Evolutionary conservation across 2,329 filamentous ascomycete species (phyloP), one percentile per base, ranked within the genome.

Genomic region (Beauveria sp.): DNA sequence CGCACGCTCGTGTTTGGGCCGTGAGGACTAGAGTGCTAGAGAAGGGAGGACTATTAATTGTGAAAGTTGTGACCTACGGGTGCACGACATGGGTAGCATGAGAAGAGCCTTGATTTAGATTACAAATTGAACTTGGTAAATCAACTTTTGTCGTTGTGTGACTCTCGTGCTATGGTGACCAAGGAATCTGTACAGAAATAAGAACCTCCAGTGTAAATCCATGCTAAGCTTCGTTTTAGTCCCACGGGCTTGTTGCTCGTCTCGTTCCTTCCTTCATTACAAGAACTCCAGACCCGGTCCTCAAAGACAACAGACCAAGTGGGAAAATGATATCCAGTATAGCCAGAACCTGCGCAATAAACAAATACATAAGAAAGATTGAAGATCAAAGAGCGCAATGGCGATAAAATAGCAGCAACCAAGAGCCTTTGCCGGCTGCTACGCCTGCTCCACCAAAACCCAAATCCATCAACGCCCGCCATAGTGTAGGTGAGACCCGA

Each of bases 1-100:
- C 82, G 92, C 67, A 86, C 90, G 41, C 78, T 96, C 72, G 89
- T 96, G 0, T 96, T 96, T 79, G 89, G 88, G 0, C 77, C 80
- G 16, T 82, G 64, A 75, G 20, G 34, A 37, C 34, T 37, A 12
- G 8, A 50, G 8, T 16, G 10, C 18, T 20, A 16, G n/a, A 12
- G 30, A 12, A 3, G 10, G 5, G 50, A 22, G 9, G n/a, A 16
- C 5, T 1, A 14, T 14, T 14, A 7, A 37, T n/a, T 28, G 12
- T 51, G 4, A 14, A n/a, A 34, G 8, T 50, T 50, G 16, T 30
- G 16, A 18, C 34, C 34, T 20, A 37, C 10, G n/a, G 6, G 14
- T 43, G 3, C 10, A 26, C 22, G 51, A 34, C 16, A 55, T 20
- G 12, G 40, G 40, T 16, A 44, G 52, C 52, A 55, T 30, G 20